Percentiles rank a stretch among this genome's conserved stretches.
These are phyloP conservation scores for Colletotrichum sp. DNA, from an alignment of 2,329 filamentous ascomycete species.

Conservation along the genomic window DNA sequence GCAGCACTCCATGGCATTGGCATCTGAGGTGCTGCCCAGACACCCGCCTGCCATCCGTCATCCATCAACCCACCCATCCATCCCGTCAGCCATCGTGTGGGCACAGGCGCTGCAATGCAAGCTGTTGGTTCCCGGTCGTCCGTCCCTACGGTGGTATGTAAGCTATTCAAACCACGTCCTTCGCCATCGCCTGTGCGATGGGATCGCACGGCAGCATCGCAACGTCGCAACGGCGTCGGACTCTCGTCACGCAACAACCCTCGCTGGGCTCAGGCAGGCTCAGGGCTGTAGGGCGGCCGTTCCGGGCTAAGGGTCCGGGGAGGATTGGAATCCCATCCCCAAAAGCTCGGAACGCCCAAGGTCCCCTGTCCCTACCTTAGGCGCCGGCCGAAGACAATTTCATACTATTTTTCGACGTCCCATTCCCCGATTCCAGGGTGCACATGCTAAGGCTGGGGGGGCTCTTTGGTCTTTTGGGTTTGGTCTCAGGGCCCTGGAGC, in stretches of 20 bases:
- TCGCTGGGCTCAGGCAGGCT: neutral
- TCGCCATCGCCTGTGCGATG: neutral
- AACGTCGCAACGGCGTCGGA: neutral
- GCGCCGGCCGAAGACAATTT: slow-evolving; percentile 2
- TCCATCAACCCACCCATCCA: neutral
- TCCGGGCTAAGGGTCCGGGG: slow-evolving; percentile 7
- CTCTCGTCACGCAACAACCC: neutral
- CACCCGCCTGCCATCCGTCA: neutral
- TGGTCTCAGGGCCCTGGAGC: slow-evolving; percentile 1
- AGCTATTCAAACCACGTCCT: neutral
- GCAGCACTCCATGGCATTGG: neutral
- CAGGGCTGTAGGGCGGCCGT: slow-evolving; percentile 14
- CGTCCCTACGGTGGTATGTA: neutral
- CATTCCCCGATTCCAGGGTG: neutral
- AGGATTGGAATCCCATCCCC: slow-evolving; percentile 11
- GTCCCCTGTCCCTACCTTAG: slow-evolving; percentile 9
- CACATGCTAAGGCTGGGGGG: neutral
- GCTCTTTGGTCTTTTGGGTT: neutral
- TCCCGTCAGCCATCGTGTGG: neutral
- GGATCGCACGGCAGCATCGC: neutral
- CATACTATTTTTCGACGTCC: slow-evolving; percentile 13
- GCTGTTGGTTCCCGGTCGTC: neutral
- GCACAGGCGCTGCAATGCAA: slow-evolving; percentile 1
- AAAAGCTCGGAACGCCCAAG: slow-evolving; percentile 7
- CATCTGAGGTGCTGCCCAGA: neutral